Conservation (phyloP, 306 rosid genomes). For the Fragaria ananassa region DNA sequence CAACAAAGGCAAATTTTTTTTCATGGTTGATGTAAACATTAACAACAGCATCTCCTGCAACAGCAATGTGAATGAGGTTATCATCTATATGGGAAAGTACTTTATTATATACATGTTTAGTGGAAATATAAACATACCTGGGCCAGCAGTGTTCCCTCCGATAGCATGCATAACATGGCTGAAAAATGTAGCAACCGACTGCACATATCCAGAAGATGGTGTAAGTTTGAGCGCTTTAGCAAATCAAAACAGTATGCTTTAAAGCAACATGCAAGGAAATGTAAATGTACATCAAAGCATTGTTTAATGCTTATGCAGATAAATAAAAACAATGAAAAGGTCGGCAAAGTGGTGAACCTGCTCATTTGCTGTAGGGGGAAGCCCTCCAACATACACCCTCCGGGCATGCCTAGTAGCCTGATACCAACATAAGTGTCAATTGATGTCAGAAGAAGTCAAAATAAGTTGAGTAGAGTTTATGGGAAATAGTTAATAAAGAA, state of each 20-base stretch:
- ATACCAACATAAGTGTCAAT: constrained; percentile 1
- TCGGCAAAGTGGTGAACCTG: constrained; percentile 48
- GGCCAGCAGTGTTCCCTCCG: constrained; percentile 99
- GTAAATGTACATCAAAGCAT: neutral
- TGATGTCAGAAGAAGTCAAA: neutral
- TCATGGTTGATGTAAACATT: constrained; percentile 98
- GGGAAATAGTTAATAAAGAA: neutral
- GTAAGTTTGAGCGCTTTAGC: neutral
- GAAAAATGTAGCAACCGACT: constrained; percentile 97
- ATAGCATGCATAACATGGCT: constrained; percentile 96
- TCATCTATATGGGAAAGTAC: neutral
- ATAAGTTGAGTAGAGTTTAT: neutral
- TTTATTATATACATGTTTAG: neutral
- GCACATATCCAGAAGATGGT: constrained; percentile 31
- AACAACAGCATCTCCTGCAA: constrained; percentile 93
- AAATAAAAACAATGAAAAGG: neutral
- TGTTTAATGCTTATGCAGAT: neutral
- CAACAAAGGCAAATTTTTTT: constrained; percentile 96
- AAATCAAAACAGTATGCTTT: neutral
- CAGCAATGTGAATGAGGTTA: neutral
- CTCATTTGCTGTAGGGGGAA: constrained; percentile 96
- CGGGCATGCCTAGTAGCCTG: constrained; percentile 99
- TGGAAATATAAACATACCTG: constrained; percentile 47
- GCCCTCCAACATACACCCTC: constrained; percentile 96
- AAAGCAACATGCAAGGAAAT: neutral